Percentiles rank a stretch among this genome's conserved stretches.
Conservation (phyloP, 257 asterid genomes). For the Solanum habrochaites region DNA sequence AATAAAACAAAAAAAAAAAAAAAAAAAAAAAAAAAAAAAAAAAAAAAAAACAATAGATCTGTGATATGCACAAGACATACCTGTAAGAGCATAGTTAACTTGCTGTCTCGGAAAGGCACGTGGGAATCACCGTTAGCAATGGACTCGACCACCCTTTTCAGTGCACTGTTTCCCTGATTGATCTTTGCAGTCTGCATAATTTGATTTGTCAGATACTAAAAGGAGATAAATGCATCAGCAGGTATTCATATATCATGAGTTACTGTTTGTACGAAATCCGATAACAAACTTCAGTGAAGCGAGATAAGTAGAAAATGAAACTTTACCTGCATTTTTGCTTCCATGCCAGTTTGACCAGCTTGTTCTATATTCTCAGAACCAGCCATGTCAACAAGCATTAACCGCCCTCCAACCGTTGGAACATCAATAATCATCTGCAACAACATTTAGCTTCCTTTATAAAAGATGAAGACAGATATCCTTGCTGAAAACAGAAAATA, state of each 20-base stretch:
- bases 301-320: background rate
- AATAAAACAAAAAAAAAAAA: no score
- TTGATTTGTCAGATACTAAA: background rate
- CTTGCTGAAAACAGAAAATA: background rate
- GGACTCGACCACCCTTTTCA: constrained; percentile 91
- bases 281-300: background rate
- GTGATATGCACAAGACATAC: constrained; percentile 9
- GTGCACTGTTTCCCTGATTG: constrained; percentile 83
- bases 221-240: background rate
- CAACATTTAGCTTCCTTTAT: background rate
- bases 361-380: constrained; percentile 98
- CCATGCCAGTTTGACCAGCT: constrained; percentile 87
- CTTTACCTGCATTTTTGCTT: constrained; percentile 87
- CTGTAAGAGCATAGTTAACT: constrained; percentile 98
- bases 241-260: background rate
- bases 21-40: no score
- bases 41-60: background rate
- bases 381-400: constrained; percentile 98
- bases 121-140: constrained; percentile 96
- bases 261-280: background rate
- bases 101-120: constrained; percentile 97
- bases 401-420: constrained; percentile 91
- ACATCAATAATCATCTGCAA: constrained; percentile 80
- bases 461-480: background rate
- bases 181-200: constrained; percentile 75